Evolutionary conservation across 2,329 filamentous ascomycete genomes (phyloP), one percentile per base, ranked within the genome.

Genomic region (Exophiala spinifera): DNA sequence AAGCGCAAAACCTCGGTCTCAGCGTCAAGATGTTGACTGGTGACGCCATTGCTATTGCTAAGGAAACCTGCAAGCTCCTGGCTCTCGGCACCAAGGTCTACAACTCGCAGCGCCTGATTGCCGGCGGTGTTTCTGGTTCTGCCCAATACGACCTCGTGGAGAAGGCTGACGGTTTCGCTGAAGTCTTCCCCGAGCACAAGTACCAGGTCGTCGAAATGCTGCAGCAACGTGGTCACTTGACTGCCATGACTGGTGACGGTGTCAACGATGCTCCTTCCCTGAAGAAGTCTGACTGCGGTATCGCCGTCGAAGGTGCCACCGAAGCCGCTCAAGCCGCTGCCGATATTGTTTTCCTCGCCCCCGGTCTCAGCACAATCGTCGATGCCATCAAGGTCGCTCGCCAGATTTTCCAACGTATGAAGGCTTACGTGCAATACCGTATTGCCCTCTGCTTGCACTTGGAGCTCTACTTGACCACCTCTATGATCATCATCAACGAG

Each of bases 1-100:
- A 89, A 75, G 86, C 86, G 61, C 84, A 88, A 72, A 81, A 86
- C 70, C 84, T 89, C 54, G 86, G 86, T 78, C 85, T 89, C 31
- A 83, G 82, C 62, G 86, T 89, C 64, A 89, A 89, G 82, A 89
- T 89, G 86, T 77, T 89, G 72, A 89, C 86, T 75, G 86, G 86
- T 81, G 86, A 89, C 69, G 86, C 86, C 61, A 87, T 89, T 65
- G 86, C 86, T 65, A 89, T 89, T 63, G 86, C 86, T 56, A 89
- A 89, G 77, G 86, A 89, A 75, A 89, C 86, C 63, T 89, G 86
- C 81, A 88, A 88, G 77, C 89, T 89, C 84, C 79, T 89, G 70
- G 85, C 86, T 63, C 82, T 89, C 56, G 85, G 85, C 65, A 89
- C 86, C 70, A 89, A 89, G 79, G 86, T 90, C 63, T 89, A 89